Evolutionary conservation across 2,329 filamentous ascomycete species (phyloP).

Genomic region (Aspergillus puulaauensis): DNA sequence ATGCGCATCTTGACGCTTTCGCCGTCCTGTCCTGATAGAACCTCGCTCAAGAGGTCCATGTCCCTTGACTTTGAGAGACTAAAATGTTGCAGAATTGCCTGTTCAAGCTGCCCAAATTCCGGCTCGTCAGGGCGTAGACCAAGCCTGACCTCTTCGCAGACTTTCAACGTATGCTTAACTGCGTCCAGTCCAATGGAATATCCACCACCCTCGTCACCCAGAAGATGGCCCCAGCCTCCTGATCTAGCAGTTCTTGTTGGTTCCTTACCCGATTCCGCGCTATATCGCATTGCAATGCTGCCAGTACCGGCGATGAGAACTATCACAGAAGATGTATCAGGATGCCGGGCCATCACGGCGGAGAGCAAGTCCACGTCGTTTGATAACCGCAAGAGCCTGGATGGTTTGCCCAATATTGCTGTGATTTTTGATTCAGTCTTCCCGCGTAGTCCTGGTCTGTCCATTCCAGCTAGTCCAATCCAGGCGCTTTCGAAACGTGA

Average conservation of each 20-base stretch:
- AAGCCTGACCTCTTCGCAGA: conserved; percentile 26
- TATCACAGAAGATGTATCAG: conserved; percentile 22
- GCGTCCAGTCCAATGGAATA: conserved; percentile 42
- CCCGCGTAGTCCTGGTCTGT: conserved; percentile 32
- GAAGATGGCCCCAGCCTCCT: conserved; percentile 47
- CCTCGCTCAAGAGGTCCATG: conserved; percentile 18
- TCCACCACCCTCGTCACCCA: conserved; percentile 47
- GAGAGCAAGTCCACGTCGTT: conserved; percentile 44
- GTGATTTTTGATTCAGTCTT: conserved; percentile 18
- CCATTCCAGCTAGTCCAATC: conserved; percentile 44
- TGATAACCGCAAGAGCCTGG: conserved; percentile 29
- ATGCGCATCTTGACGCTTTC: conserved; percentile 18
- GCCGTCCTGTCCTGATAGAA: conserved; percentile 13
- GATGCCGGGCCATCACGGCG: conserved; percentile 20
- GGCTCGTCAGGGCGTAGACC: conserved; percentile 2
- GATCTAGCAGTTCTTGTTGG: conserved; percentile 29
- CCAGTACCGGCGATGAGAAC: conserved; percentile 47
- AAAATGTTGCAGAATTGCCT: conserved; percentile 15
- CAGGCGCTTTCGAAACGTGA: conserved; percentile 25
- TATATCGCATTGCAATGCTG: conserved; percentile 44
- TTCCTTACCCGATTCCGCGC: neutral
- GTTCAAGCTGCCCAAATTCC: conserved; percentile 8
- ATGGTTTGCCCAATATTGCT: conserved; percentile 20
- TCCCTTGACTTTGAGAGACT: neutral
- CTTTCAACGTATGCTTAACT: conserved; percentile 30